Conservation (phyloP, 768 basidiomycete genomes). For the Boletellus ananas region DNA sequence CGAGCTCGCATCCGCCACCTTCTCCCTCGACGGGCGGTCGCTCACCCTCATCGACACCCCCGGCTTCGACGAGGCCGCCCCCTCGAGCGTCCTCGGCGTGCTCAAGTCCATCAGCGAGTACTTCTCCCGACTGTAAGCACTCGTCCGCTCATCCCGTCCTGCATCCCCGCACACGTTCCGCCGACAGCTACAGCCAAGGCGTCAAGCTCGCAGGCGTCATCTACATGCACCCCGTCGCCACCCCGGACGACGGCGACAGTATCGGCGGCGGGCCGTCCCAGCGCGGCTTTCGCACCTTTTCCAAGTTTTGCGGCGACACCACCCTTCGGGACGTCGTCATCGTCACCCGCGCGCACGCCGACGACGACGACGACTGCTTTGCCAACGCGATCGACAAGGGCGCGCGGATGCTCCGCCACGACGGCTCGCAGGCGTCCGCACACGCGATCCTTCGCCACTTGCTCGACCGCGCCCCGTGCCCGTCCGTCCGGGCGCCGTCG, state of each 20-base stretch:
- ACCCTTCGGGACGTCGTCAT: constrained; percentile 46
- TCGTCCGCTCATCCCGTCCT: not conserved
- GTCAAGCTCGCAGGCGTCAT: constrained; percentile 44
- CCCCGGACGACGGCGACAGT: constrained; percentile 30
- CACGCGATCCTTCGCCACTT: constrained; percentile 43
- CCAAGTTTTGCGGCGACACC: constrained; percentile 46
- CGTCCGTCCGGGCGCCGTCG: constrained; percentile 4
- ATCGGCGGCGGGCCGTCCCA: constrained; percentile 42
- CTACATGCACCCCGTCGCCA: constrained; percentile 45
- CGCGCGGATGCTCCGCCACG: constrained; percentile 40
- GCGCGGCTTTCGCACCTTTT: constrained; percentile 44
- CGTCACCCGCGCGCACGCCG: constrained; percentile 38
- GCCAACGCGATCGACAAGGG: constrained; percentile 44
- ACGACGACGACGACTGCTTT: constrained; percentile 41
- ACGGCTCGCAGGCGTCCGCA: constrained; percentile 40
- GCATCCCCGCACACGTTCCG: not conserved
- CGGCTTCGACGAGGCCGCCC: constrained; percentile 49
- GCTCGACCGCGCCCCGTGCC: constrained; percentile 30
- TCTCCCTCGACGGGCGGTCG: constrained; percentile 39
- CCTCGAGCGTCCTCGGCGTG: constrained; percentile 41
- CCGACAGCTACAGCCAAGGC: constrained; percentile 19
- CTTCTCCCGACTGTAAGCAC: constrained; percentile 20
- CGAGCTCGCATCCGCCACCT: constrained; percentile 39
- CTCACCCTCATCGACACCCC: constrained; percentile 56
- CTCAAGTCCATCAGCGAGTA: constrained; percentile 42